Evolutionary conservation across 192 early-diverging fungal species (phyloP).

Genomic region (Coemansia sp.): DNA sequence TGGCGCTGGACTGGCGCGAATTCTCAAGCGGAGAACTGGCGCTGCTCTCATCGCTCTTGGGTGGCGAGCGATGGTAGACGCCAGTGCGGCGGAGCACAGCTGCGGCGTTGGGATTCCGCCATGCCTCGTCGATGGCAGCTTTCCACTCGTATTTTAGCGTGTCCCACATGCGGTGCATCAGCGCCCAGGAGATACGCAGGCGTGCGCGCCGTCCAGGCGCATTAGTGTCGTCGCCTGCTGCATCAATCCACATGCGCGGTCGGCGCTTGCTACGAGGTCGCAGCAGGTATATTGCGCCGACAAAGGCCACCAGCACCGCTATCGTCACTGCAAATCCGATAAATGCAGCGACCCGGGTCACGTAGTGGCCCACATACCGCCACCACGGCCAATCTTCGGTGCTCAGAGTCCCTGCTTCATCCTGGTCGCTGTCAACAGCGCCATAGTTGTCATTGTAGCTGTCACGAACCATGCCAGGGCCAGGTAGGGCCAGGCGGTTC

Average conservation of each 20-base stretch:
- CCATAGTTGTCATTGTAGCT: constrained; percentile 1
- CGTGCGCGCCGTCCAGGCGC: constrained; percentile 39
- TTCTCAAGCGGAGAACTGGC: constrained; percentile 9
- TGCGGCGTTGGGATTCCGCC: constrained; percentile 53
- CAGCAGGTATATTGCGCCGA: constrained; percentile 38
- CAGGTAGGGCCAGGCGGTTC: constrained; percentile 20
- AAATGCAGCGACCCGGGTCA: constrained; percentile 44
- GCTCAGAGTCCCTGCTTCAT: not conserved
- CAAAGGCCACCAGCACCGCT: constrained; percentile 34
- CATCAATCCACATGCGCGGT: constrained; percentile 53
- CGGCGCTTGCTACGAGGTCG: constrained; percentile 48
- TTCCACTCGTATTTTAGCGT: constrained; percentile 53
- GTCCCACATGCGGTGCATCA: constrained; percentile 56
- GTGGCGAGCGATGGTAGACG: constrained; percentile 21
- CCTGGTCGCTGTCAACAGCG: not conserved
- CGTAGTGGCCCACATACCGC: constrained; percentile 49
- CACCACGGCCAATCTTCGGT: constrained; percentile 46
- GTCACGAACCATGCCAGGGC: constrained; percentile 5
- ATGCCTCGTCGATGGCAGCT: constrained; percentile 44
- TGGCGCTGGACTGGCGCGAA: constrained; percentile 22
- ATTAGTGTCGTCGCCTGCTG: constrained; percentile 31
- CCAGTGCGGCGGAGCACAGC: constrained; percentile 49
- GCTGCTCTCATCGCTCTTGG: constrained; percentile 7
- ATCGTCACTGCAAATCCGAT: constrained; percentile 46
- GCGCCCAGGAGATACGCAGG: constrained; percentile 50